A percentile compares a stretch with the other conserved stretches of the same genome.
These are phyloP conservation scores for Ganoderma lingzhi DNA, from an alignment of 1,284 basidiomycete genomes.

Conservation along the genomic window DNA sequence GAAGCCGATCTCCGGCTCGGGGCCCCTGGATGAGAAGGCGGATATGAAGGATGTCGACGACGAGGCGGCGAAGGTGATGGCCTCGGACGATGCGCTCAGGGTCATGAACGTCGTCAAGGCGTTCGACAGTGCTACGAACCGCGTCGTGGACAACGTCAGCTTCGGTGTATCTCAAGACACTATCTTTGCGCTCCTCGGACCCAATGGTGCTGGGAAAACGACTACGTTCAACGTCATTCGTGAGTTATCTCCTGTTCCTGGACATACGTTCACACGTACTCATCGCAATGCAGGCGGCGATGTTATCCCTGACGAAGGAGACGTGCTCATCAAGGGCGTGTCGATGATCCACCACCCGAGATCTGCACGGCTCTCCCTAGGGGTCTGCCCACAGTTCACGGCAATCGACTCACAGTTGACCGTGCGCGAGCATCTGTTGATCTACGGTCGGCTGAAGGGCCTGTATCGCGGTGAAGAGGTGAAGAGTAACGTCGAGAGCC, in stretches of 20 bases:
- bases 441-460: conserved; percentile 78
- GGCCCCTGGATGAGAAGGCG: not conserved
- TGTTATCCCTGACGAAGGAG: conserved; percentile 66
- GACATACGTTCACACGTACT: not conserved
- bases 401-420: conserved; percentile 82
- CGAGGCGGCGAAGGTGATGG: conserved; percentile 59
- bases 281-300: conserved; percentile 58
- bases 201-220: conserved; percentile 86
- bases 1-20: conserved; percentile 12
- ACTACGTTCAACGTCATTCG: conserved; percentile 82
- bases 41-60: conserved; percentile 54
- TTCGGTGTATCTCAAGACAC: conserved; percentile 72
- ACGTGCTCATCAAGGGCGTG: conserved; percentile 68
- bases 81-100: conserved; percentile 64
- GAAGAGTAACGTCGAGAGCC: conserved; percentile 58
- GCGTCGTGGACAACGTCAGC: conserved; percentile 77
- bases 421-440: conserved; percentile 75
- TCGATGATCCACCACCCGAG: conserved; percentile 70
- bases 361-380: conserved; percentile 69
- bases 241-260: conserved; percentile 42
- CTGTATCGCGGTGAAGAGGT: conserved; percentile 59
- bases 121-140: conserved; percentile 55
- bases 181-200: conserved; percentile 79
- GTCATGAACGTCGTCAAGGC: conserved; percentile 75
- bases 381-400: conserved; percentile 86